Conservation (phyloP, 2,329 filamentous ascomycete species). For the Sclerotinia sclerotiorum region DNA sequence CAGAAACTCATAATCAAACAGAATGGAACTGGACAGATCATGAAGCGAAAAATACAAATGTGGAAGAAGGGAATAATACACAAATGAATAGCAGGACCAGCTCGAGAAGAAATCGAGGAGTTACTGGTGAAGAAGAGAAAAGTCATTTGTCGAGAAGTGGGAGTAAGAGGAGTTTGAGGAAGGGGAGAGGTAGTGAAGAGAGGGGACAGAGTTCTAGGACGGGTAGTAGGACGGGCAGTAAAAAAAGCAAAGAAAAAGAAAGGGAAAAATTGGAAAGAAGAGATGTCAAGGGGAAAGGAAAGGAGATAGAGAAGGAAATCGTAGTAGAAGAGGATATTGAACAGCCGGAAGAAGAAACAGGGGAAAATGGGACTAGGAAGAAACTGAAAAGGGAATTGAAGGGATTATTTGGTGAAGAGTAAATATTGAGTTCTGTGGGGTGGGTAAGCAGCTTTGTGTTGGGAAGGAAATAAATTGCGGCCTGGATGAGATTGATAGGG, state of each 20-base stretch:
- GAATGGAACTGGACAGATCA: constrained; percentile 9
- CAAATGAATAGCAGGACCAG: no score
- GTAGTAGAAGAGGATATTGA: not conserved
- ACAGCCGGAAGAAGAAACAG: no score
- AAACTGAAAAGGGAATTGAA: constrained; percentile 33
- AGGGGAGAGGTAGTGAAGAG: constrained; percentile 20
- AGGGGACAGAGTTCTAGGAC: not conserved
- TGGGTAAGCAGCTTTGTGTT: no score
- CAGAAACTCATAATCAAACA: not conserved
- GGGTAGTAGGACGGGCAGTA: constrained; percentile 5
- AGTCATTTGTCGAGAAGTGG: not conserved
- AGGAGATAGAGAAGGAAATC: not conserved
- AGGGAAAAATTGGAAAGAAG: constrained; percentile 12
- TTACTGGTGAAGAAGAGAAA: not conserved
- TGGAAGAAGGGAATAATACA: not conserved
- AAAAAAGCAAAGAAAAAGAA: constrained; percentile 15
- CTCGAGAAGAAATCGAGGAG: not conserved
- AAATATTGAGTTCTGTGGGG: not conserved
- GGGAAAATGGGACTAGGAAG: not conserved
- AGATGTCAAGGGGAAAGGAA: not conserved
- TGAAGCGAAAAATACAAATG: not conserved
- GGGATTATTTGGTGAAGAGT: constrained; percentile 31
- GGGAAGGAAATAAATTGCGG: not conserved
- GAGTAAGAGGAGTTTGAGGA: constrained; percentile 28
- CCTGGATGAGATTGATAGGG: not conserved